Conservation (phyloP, 305 asterid genomes). For the Coffea humblotiana region DNA sequence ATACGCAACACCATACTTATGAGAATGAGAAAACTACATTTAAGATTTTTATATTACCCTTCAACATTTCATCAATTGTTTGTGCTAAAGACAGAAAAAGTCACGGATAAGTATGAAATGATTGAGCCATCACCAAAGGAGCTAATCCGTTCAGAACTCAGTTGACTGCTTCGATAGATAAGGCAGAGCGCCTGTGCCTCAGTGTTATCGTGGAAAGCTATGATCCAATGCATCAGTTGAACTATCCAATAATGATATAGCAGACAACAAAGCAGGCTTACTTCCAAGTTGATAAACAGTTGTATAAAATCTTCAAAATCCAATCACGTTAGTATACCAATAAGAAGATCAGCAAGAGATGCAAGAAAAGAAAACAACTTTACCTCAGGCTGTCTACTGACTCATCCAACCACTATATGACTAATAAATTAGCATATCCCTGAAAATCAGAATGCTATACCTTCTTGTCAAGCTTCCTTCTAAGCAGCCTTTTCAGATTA, state of each 20-base stretch:
- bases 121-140: no score
- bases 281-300: neutral
- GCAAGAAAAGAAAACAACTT: neutral
- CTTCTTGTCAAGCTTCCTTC: neutral
- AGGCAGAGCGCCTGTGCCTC: no score
- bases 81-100: no score
- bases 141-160: no score
- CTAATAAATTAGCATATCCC: neutral
- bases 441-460: neutral
- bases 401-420: neutral
- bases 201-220: no score
- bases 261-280: neutral
- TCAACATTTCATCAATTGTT: neutral
- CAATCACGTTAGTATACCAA: neutral
- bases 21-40: no score
- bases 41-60: neutral
- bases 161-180: no score
- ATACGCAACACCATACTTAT: neutral
- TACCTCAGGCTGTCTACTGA: neutral
- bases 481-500: neutral
- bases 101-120: no score
- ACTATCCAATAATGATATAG: neutral
- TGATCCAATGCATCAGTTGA: neutral
- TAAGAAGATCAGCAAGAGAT: neutral
- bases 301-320: neutral